Evolutionary conservation across 352 stramenopile species (phyloP).

Genomic region (Nothophytophthora sp.): DNA sequence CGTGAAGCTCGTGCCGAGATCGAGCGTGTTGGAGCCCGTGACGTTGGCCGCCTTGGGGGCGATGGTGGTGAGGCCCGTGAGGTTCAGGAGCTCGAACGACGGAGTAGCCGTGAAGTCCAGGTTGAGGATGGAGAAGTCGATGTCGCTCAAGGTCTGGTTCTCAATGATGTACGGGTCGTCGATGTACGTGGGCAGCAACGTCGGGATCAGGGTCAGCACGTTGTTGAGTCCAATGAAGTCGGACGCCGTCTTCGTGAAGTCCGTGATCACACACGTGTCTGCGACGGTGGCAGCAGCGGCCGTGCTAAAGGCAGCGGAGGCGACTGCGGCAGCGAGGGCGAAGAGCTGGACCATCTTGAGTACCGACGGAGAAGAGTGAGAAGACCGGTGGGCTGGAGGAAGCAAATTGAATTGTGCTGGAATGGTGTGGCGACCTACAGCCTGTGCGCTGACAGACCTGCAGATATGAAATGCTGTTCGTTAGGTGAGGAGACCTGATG

Average conservation of each 20-base stretch:
- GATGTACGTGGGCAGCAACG: slow-evolving; percentile 32
- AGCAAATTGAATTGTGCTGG: slow-evolving; percentile 30
- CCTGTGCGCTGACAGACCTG: background rate
- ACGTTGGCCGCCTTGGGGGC: slow-evolving; percentile 38
- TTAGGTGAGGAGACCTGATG: too few species aligned
- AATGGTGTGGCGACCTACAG: too few species aligned
- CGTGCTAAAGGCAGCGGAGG: slow-evolving; percentile 11
- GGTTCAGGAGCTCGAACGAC: slow-evolving; percentile 26
- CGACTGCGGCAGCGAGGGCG: slow-evolving; percentile 22
- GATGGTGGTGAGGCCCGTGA: slow-evolving; percentile 36
- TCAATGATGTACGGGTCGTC: slow-evolving; percentile 25
- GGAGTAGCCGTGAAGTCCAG: slow-evolving; percentile 32
- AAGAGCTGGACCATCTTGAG: slow-evolving; percentile 47
- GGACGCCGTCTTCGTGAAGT: slow-evolving; percentile 20
- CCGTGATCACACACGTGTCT: slow-evolving; percentile 20
- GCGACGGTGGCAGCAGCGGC: slow-evolving; percentile 20
- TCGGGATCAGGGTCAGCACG: slow-evolving; percentile 19
- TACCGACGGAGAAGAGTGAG: slow-evolving; percentile 2
- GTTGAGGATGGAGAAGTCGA: slow-evolving; percentile 30
- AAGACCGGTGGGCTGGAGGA: slow-evolving; percentile 21
- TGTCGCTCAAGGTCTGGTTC: slow-evolving; percentile 27
- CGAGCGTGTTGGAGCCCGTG: slow-evolving; percentile 31
- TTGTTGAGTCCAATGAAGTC: slow-evolving; percentile 35
- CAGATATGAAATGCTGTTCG: too few species aligned
- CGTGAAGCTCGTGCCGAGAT: slow-evolving; percentile 40